A percentile compares a stretch with the other conserved stretches of the same genome.
phyloP scores from a whole-genome alignment of 768 basidiomycete species.

The Hypholoma sublateritium region DNA sequence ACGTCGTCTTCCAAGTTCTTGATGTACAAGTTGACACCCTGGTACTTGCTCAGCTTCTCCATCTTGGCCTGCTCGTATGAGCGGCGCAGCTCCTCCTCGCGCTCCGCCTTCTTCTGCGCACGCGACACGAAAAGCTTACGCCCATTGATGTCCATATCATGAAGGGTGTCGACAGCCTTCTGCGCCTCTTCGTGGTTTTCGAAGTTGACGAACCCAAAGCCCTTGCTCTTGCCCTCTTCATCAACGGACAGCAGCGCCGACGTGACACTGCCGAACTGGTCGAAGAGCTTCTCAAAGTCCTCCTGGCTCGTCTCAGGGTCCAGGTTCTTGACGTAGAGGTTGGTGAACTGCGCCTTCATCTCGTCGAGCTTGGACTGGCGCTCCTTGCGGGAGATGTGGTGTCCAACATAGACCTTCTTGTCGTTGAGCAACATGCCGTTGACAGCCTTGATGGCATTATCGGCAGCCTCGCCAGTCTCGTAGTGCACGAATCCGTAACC shows the following conservation, averaged over 20 bases:
- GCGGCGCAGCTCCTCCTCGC: conserved; percentile 92
- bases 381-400: conserved; percentile 98
- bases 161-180: conserved; percentile 83
- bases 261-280: conserved; percentile 76
- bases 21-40: conserved; percentile 98
- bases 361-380: conserved; percentile 98
- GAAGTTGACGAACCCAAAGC: conserved; percentile 98
- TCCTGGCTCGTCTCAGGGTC: conserved; percentile 81
- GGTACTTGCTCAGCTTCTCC: conserved; percentile 98
- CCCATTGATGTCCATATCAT: conserved; percentile 83
- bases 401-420: conserved; percentile 98
- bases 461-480: conserved; percentile 95
- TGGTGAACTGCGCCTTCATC: conserved; percentile 96
- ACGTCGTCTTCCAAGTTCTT: conserved; percentile 99
- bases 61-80: conserved; percentile 94
- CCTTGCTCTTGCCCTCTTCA: conserved; percentile 90
- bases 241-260: conserved; percentile 85
- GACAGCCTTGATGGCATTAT: conserved; percentile 95
- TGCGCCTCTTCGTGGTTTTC: conserved; percentile 91
- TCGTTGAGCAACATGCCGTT: conserved; percentile 99
- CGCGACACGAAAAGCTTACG: conserved; percentile 93
- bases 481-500: conserved; percentile 99
- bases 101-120: conserved; percentile 98
- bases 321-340: conserved; percentile 98
- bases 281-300: conserved; percentile 84